phyloP scores from a whole-genome alignment of 2,329 filamentous ascomycete species.

The Penicillium sp. region DNA sequence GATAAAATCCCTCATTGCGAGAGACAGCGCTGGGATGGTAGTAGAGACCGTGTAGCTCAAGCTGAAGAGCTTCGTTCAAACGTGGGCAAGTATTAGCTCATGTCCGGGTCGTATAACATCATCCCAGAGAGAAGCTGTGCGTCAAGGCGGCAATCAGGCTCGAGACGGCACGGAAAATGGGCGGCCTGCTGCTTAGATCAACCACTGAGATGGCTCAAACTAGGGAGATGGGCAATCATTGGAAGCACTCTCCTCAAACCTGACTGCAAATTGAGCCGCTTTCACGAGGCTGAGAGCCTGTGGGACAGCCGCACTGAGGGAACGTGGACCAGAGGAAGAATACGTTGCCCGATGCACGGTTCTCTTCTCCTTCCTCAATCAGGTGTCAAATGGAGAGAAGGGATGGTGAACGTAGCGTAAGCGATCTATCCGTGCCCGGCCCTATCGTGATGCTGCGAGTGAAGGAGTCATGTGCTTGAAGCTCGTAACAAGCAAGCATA shows the following conservation, averaged over 20 bases:
- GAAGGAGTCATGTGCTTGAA: background rate
- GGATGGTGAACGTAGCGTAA: background rate
- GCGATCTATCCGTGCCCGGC: background rate
- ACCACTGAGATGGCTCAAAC: background rate
- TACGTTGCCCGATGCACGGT: background rate
- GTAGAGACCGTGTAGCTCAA: too few relatives aligned
- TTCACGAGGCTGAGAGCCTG: background rate
- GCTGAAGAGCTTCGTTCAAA: too few relatives aligned
- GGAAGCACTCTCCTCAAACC: too few relatives aligned
- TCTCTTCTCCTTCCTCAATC: background rate
- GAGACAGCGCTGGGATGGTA: too few relatives aligned
- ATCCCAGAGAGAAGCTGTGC: too few relatives aligned
- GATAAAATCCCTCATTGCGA: too few relatives aligned
- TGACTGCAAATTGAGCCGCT: too few relatives aligned
- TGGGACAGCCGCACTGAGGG: background rate
- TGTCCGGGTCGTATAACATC: too few relatives aligned
- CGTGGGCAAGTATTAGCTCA: too few relatives aligned
- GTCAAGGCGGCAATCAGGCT: too few relatives aligned
- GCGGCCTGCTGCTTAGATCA: background rate
- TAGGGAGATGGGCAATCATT: too few relatives aligned
- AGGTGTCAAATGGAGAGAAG: background rate
- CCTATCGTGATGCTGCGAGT: background rate
- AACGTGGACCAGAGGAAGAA: background rate
- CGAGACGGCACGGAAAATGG: too few relatives aligned
- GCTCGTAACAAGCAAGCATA: background rate